Base-by-base conservation (phyloP, 495 filamentous ascomycete genomes). In the Daldinia grandis region DNA sequence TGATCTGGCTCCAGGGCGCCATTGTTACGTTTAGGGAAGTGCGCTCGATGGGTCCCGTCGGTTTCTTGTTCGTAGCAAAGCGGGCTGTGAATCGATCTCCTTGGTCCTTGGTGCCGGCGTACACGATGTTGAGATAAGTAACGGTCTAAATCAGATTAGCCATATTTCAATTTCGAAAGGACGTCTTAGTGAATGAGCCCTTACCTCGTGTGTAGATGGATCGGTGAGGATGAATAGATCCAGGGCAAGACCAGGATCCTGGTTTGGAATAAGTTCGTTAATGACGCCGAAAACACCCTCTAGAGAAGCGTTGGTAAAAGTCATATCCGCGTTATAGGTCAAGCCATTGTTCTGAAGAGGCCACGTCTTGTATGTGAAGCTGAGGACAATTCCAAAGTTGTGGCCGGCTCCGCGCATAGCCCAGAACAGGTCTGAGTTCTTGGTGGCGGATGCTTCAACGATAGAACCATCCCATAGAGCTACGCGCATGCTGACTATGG, bases 391-490 rank as follows among this genome's bases (percentile, higher is more conserved):
- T 25, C 84, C 86, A 60, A 86, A 85, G 21, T 81, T 84, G 17
- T 83, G 81, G 17, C 80, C 84, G 10, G 86, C 85, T 17, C 84
- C 84, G 60, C 80, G 81, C 19, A 86, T 61, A 31, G 80, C 81
- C 70, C 84, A 90, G 74, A 86, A 85, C 1, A 87, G 42, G 40
- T 86, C 82, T 2, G 76, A 57, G 42, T 87, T 78, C 4, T 80
- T 31, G 2, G 73, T 78, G 1, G 74, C 71, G 4, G 85, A 84
- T 5, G 78, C 81, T 1, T 76, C 74, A 12, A 84, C 78, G 50
- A 86, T 72, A 50, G 73, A 80, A 8, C 85, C 85, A 65, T 89
- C 82, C 5, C 86, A 86, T 10, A 92, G 83, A 7, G 91, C 88
- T 5, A 91, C 85, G 55, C 90, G 84, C 6, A 83, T 74, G 21